Evolutionary conservation across 108 stramenopile genomes (phyloP).

Genomic region (Asterionellopsis glacialis): DNA sequence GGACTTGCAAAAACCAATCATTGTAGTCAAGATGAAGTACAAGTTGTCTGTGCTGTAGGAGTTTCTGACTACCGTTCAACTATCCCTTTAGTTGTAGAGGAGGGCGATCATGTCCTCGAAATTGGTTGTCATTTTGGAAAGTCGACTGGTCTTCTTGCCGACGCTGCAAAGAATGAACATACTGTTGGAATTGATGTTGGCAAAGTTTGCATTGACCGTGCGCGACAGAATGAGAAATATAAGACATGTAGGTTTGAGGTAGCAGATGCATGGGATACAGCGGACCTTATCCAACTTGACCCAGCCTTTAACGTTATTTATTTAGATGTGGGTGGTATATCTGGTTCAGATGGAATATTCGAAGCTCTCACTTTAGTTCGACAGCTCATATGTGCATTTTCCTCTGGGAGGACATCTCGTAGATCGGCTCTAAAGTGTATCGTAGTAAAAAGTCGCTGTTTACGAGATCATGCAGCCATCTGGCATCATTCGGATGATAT

Average conservation of each 20-base stretch:
- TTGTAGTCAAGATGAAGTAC: too few relatives aligned
- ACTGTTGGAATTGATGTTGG: constrained; percentile 34
- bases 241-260: constrained; percentile 18
- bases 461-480: too few relatives aligned
- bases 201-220: constrained; percentile 13
- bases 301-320: constrained; percentile 25
- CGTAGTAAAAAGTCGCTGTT: too few relatives aligned
- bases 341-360: constrained; percentile 27
- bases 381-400: too few relatives aligned
- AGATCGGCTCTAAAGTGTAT: too few relatives aligned
- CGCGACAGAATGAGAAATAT: constrained; percentile 8
- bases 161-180: not conserved
- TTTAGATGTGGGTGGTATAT: constrained; percentile 37
- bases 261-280: constrained; percentile 23
- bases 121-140: constrained; percentile 35
- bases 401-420: too few relatives aligned
- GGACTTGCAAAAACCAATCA: too few relatives aligned
- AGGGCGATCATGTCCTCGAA: constrained; percentile 24
- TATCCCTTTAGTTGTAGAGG: constrained; percentile 16
- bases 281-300: constrained; percentile 12
- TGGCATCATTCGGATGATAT: too few relatives aligned
- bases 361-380: constrained; percentile 13
- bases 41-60: constrained; percentile 11
- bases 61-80: constrained; percentile 30
- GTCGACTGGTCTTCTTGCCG: constrained; percentile 16